Percentiles rank a stretch among this genome's conserved stretches.
Conservation (phyloP, 495 filamentous ascomycete genomes). For the Cryomyces antarcticus region DNA sequence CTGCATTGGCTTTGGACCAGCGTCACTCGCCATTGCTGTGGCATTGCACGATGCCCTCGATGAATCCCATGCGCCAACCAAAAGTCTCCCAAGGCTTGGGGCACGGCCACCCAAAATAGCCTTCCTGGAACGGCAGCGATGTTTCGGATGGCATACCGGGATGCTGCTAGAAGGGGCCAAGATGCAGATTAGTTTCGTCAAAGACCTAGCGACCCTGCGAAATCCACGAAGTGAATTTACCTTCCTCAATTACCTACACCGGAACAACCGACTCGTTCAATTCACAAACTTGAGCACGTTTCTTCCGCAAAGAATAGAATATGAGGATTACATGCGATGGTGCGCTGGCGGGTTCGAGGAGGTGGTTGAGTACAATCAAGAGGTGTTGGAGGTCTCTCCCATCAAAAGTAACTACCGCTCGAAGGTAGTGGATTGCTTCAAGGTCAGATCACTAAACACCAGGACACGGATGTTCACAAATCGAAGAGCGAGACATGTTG, state of each 20-base stretch:
- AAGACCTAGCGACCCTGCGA: constrained; percentile 78
- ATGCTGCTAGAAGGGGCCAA: constrained; percentile 85
- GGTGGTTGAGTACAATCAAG: constrained; percentile 55
- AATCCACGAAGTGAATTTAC: constrained; percentile 83
- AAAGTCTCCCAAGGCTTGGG: constrained; percentile 6
- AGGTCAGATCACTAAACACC: constrained; percentile 31
- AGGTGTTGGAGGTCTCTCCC: constrained; percentile 43
- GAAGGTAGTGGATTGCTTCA: constrained; percentile 30
- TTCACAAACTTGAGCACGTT: constrained; percentile 87
- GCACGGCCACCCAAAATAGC: constrained; percentile 41
- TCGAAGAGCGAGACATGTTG: constrained; percentile 53
- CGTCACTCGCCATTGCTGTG: constrained; percentile 79
- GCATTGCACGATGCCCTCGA: constrained; percentile 55
- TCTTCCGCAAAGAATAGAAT: constrained; percentile 68
- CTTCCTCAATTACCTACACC: constrained; percentile 82
- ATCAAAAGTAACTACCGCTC: constrained; percentile 18
- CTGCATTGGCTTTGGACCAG: constrained; percentile 86
- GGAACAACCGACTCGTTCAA: constrained; percentile 54
- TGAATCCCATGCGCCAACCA: constrained; percentile 1
- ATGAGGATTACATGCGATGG: constrained; percentile 89
- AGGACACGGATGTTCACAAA: constrained; percentile 29
- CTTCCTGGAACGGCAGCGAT: constrained; percentile 67
- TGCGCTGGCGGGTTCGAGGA: constrained; percentile 66
- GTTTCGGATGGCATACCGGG: constrained; percentile 81
- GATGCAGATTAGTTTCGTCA: constrained; percentile 98